These are phyloP conservation scores for Mortierella sp. DNA, from an alignment of 371 early-diverging fungal genomes.

Conservation along the genomic window DNA sequence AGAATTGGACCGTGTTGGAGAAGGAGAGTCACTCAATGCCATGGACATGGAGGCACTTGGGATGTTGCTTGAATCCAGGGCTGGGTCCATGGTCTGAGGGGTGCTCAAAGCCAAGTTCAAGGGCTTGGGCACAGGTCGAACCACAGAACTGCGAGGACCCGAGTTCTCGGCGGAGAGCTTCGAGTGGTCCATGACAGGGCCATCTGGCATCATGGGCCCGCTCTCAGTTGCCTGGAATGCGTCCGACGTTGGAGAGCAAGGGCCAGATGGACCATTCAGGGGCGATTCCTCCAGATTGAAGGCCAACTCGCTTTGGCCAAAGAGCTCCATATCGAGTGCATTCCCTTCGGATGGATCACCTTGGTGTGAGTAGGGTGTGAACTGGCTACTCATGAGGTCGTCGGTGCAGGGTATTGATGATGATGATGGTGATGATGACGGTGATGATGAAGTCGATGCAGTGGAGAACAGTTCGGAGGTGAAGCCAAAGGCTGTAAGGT, in stretches of 20 bases:
- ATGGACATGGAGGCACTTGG: slow-evolving; percentile 21
- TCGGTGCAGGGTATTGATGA: not conserved
- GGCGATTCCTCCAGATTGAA: not conserved
- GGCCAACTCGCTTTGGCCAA: not conserved
- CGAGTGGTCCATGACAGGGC: not conserved
- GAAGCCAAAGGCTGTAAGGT: too few species aligned
- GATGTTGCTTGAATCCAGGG: not conserved
- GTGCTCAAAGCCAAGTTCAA: slow-evolving; percentile 8
- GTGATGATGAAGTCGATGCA: too few species aligned
- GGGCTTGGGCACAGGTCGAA: slow-evolving; percentile 1
- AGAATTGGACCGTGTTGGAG: slow-evolving; percentile 18
- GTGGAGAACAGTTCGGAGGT: too few species aligned
- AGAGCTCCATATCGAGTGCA: slow-evolving; percentile 3
- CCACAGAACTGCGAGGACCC: not conserved
- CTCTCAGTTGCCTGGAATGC: not conserved
- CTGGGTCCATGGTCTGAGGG: not conserved
- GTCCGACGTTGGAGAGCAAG: slow-evolving; percentile 11
- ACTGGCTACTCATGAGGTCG: not conserved
- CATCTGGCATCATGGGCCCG: not conserved
- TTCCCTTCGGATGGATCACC: not conserved
- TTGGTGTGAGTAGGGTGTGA: not conserved
- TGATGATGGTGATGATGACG: not conserved
- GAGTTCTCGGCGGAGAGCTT: not conserved
- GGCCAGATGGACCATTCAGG: slow-evolving; percentile 1
- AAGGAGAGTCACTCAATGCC: slow-evolving; percentile 18